These are phyloP conservation scores for Sclerotiophoma versabilis DNA, from an alignment of 2,329 filamentous ascomycete species.

Conservation along the genomic window DNA sequence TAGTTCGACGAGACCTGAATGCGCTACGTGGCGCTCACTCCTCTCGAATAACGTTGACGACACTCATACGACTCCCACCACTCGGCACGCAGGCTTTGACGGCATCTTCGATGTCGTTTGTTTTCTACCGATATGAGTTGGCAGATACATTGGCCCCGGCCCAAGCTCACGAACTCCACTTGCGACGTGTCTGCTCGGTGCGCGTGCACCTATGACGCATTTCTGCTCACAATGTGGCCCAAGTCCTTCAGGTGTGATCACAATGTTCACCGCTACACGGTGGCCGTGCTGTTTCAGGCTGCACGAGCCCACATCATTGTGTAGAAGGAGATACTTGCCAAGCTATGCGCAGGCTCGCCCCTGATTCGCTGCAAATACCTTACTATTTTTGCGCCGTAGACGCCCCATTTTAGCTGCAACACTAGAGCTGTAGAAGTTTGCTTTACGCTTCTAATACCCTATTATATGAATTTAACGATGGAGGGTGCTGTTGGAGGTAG, in stretches of 20 bases:
- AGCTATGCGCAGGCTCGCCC: too few relatives aligned
- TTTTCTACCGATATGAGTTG: conserved; percentile 8
- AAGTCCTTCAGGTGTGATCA: not conserved
- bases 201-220: conserved; percentile 19
- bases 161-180: conserved; percentile 13
- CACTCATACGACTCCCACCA: not conserved
- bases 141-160: conserved; percentile 3
- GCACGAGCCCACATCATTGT: not conserved
- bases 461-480: too few relatives aligned
- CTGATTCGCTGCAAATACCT: too few relatives aligned
- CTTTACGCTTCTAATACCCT: too few relatives aligned
- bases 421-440: too few relatives aligned
- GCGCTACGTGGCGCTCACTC: conserved; percentile 14
- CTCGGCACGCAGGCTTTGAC: not conserved
- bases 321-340: too few relatives aligned
- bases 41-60: not conserved
- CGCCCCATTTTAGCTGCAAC: too few relatives aligned
- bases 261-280: conserved; percentile 11
- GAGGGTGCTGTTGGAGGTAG: too few relatives aligned
- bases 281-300: conserved; percentile 4
- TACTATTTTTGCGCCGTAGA: too few relatives aligned
- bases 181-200: conserved; percentile 17
- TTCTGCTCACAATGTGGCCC: conserved; percentile 6
- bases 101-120: not conserved
- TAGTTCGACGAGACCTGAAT: conserved; percentile 4